Base-by-base conservation (phyloP, 2,329 filamentous ascomycete genomes). In the Xylariaceae sp. region DNA sequence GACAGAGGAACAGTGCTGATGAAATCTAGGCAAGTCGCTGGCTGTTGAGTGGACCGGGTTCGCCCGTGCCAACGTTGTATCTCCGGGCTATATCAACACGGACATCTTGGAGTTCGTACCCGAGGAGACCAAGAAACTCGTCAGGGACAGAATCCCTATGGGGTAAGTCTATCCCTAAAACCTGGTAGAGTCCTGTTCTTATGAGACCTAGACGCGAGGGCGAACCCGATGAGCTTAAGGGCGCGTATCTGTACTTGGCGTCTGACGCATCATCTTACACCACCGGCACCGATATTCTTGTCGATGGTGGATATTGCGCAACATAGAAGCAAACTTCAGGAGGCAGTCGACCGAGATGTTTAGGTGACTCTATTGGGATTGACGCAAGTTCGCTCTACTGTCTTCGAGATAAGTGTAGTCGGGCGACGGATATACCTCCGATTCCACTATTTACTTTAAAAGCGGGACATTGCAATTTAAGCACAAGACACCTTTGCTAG, bases 231-330 rank as follows among this genome's bases (percentile, higher is more conserved):
- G 91, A 96, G 76, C 78, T 95, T 63, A 92, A 93, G 76, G 91
- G 89, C 16, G 87, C 87, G 15, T 96, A 89, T 70, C 73, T 95
- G 41, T 94, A 92, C 72, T 77, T 95, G 51, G 88, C 89, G 15
- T 90, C 86, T 11, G 90, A 95, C 72, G 90, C 90, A 3, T 83
- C 87, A n/a, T 89, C 85, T 48, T 95, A 91, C 74, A 91, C 87
- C 15, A 95, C 90, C 7, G 91, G 85, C 0, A 78, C 82, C 8
- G 87, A 92, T 70, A 77, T 94, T 54, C 74, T 89, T 58, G 82
- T 92, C 41, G 90, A 94, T 69, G 89, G 89, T 55, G 88, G 88
- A 49, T 91, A 91, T 72, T 79, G 76, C 65, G 70, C 78, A 43
- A 77, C 78, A 43, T 85, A 71, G 68, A 58, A 11, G 13, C n/a